Base-by-base conservation (phyloP, 148 eudicot species). In the Agrostemma githago region DNA sequence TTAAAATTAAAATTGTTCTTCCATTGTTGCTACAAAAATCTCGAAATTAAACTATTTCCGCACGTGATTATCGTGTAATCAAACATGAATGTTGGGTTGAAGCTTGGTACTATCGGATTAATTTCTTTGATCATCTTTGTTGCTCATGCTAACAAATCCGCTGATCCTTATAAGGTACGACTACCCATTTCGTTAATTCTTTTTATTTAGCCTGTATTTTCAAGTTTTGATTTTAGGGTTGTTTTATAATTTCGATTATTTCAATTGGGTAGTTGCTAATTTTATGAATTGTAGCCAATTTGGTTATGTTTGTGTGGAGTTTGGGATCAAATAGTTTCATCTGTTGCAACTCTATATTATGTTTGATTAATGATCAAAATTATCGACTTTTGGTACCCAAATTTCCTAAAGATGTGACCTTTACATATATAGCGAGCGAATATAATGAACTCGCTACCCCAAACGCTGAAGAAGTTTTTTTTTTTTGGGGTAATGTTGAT, bases 91-190 rank as follows among this genome's bases (percentile, higher is more conserved):
- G 43, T 54, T 44, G 74, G 78, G 17, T 68, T 77, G 44, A 76
- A 74, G 38, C 56, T 78, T 16, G 44, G 41, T 48, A 10, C 79
- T 51, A 59, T 88, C 64, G 5, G 79, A 38, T 64, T 74, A 34
- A 76, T 69, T 41, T 67, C 77, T 56, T 46, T 86, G 20, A 75
- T 85, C 40, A 38, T 88, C 21, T 46, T 81, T 38, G 59, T 64
- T 66, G 79, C 80, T 26, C 82, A 87, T 72, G 88, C 89, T 68
- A 86, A 79, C 64, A 87, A 78, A 62, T 56, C 83, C 21, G 48
- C 62, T 70, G 93, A 89, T 67, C 93, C 85, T 34, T 89, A 89
- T 51, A 82, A 86, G 89, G 89, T 84, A 84, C 37, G 41, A 26
- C 39, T 10, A 5, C 4, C 1, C 34, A 26, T 26, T 69, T 15